Evolutionary conservation across 2,329 filamentous ascomycete genomes (phyloP).

Genomic region (Penicillium glabrum): DNA sequence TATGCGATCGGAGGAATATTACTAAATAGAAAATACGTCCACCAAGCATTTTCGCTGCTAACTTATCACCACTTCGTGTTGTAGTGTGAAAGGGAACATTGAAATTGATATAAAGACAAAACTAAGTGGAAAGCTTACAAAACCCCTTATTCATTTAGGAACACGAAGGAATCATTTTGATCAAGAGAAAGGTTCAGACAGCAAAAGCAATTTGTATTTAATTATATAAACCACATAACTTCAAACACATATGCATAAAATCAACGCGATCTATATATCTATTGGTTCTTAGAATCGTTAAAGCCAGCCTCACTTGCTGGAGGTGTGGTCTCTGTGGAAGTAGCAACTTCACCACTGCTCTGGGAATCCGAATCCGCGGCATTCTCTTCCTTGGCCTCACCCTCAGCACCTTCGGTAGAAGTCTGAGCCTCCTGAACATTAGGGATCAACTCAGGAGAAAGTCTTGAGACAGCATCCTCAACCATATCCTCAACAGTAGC

Average conservation of each 20-base stretch:
- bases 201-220: not conserved
- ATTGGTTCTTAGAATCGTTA: not conserved
- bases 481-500: not conserved
- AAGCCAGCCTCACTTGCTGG: not conserved
- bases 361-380: not conserved
- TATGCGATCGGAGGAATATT: too few relatives aligned
- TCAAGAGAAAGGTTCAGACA: not conserved
- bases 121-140: too few relatives aligned
- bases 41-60: too few relatives aligned
- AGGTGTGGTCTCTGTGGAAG: not conserved
- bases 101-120: too few relatives aligned
- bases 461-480: not conserved
- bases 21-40: too few relatives aligned
- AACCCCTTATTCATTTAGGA: too few relatives aligned
- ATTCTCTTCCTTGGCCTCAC: not conserved
- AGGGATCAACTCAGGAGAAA: not conserved
- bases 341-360: not conserved
- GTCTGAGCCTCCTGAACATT: not conserved
- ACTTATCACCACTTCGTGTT: too few relatives aligned
- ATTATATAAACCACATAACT: not conserved
- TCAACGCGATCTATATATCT: not conserved
- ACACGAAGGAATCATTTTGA: too few relatives aligned
- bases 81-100: too few relatives aligned
- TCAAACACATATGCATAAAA: not conserved
- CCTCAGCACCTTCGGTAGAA: not conserved